Percentiles rank a stretch among this genome's conserved stretches.
These are phyloP conservation scores for Ceratocystis huliohia DNA, from an alignment of 2,329 filamentous ascomycete species.

Conservation along the genomic window DNA sequence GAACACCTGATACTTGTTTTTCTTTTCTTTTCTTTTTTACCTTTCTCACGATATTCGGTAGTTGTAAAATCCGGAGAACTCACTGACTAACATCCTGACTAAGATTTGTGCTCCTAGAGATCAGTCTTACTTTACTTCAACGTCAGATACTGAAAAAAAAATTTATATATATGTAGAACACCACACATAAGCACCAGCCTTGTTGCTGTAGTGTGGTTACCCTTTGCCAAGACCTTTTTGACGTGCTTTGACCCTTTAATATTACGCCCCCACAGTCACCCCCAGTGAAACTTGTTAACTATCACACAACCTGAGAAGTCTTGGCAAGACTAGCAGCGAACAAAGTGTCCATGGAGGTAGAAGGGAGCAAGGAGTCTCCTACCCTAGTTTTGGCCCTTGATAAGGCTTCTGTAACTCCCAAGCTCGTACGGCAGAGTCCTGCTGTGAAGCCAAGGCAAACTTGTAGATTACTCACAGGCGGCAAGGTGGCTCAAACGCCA, in stretches of 20 bases:
- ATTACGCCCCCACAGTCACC: not conserved
- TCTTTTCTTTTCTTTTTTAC: too few species aligned
- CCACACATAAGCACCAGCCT: too few species aligned
- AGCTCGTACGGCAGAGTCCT: too few species aligned
- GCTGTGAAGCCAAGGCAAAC: too few species aligned
- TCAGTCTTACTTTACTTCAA: not conserved
- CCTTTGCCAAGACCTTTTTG: not conserved
- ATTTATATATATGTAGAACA: too few species aligned
- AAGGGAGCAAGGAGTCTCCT: not conserved
- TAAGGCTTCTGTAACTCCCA: too few species aligned
- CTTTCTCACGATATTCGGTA: too few species aligned
- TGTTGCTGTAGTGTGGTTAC: not conserved
- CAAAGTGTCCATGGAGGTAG: not conserved
- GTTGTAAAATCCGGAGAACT: not conserved
- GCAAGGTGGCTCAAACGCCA: not conserved
- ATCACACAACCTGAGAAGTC: conserved; percentile 2
- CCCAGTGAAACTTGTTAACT: not conserved
- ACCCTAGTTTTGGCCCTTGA: too few species aligned
- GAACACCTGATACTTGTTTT: not conserved
- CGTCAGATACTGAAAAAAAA: not conserved
- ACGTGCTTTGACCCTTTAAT: conserved; percentile 10
- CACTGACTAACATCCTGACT: not conserved
- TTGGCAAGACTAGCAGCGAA: not conserved
- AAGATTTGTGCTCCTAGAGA: not conserved
- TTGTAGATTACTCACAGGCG: not conserved